A percentile compares a stretch with the other conserved stretches of the same genome.
Conservation (phyloP, 139 green algal species). For the Ettlia oleoabundans region DNA sequence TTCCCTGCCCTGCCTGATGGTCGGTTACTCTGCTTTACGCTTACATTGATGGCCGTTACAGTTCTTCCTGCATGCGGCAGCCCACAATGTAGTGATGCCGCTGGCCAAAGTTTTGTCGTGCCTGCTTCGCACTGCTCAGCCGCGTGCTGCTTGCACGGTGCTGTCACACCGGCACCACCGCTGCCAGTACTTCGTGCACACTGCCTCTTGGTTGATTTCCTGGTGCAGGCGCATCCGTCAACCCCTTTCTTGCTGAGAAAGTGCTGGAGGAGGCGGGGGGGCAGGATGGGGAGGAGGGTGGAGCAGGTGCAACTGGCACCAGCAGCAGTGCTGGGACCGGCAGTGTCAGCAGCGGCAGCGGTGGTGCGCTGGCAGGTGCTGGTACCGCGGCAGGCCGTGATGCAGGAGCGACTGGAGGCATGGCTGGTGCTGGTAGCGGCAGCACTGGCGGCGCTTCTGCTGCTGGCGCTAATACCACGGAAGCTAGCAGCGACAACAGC, state of each 20-base stretch:
- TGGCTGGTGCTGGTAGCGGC: not conserved
- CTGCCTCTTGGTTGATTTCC: not conserved
- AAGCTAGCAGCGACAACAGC: not conserved
- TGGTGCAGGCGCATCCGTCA: not conserved
- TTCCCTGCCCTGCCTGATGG: too few species aligned
- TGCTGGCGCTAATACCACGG: not conserved
- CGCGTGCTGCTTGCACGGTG: too few species aligned
- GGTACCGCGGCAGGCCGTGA: not conserved
- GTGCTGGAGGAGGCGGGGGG: not conserved
- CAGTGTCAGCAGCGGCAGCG: too few species aligned
- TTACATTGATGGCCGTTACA: too few species aligned
- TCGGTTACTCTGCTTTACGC: too few species aligned
- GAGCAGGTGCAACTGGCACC: not conserved
- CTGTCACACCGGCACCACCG: too few species aligned
- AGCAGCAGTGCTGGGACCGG: not conserved
- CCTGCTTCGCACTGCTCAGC: too few species aligned
- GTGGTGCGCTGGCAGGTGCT: not conserved
- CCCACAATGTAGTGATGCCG: too few species aligned
- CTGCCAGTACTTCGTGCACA: not conserved
- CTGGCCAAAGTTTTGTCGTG: not conserved
- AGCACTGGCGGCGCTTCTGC: not conserved
- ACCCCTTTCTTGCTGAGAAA: not conserved
- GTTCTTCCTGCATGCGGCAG: too few species aligned
- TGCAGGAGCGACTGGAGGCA: too few species aligned
- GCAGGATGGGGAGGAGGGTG: not conserved